phyloP scores from a whole-genome alignment of 768 basidiomycete species.

The Suillus hirtellus region DNA sequence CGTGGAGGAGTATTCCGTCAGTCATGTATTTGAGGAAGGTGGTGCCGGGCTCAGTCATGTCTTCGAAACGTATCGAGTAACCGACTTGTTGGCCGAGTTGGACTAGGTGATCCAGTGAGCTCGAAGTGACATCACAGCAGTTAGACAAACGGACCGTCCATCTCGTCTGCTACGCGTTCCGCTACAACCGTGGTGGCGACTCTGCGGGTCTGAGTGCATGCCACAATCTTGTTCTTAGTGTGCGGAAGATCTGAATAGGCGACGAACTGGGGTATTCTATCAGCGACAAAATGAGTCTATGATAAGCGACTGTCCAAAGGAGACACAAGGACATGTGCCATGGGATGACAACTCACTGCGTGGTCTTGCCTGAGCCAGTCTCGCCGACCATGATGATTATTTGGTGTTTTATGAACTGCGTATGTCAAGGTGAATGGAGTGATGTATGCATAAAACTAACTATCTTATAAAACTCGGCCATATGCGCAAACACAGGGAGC shows the following conservation, averaged over 20 bases:
- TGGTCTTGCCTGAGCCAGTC: constrained; percentile 95
- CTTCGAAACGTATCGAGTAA: constrained; percentile 98
- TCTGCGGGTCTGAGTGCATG: constrained; percentile 95
- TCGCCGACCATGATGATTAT: constrained; percentile 92
- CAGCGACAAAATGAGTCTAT: constrained; percentile 31
- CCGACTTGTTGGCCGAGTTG: constrained; percentile 93
- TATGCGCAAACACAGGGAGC: constrained; percentile 88
- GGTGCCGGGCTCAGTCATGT: constrained; percentile 74
- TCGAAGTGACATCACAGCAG: not conserved
- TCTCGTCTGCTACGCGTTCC: constrained; percentile 97
- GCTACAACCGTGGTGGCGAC: constrained; percentile 98
- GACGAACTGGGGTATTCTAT: constrained; percentile 95
- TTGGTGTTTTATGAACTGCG: constrained; percentile 50
- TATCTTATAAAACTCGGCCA: constrained; percentile 90
- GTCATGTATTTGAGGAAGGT: constrained; percentile 99
- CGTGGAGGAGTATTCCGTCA: constrained; percentile 97
- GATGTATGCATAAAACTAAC: constrained; percentile 46
- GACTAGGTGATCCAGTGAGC: constrained; percentile 46
- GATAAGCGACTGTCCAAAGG: constrained; percentile 22
- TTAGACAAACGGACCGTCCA: constrained; percentile 74
- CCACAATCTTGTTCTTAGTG: constrained; percentile 85
- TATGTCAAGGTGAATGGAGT: not conserved
- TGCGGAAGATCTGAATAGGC: constrained; percentile 93
- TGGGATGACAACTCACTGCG: constrained; percentile 62
- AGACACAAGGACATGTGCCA: constrained; percentile 22